These are phyloP conservation scores for Rhizopogon hawkerae DNA, from an alignment of 1,284 basidiomycete genomes.

Conservation along the genomic window DNA sequence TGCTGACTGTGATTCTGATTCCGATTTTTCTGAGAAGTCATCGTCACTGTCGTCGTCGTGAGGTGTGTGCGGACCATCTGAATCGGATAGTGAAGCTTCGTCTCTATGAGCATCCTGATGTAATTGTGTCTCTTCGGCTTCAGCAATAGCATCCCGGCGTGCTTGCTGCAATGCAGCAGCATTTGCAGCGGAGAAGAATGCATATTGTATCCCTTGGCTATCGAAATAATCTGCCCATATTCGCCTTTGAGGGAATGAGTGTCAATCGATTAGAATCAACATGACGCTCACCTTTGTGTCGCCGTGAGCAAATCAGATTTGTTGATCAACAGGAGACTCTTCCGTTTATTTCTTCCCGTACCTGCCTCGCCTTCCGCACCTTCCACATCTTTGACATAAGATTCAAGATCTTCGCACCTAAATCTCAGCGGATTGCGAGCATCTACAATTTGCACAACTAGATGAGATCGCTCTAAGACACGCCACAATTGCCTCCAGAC, in stretches of 20 bases:
- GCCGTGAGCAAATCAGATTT: constrained; percentile 91
- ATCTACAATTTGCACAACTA: constrained; percentile 93
- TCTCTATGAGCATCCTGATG: constrained; percentile 25
- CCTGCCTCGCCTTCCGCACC: constrained; percentile 69
- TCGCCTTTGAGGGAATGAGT: constrained; percentile 30
- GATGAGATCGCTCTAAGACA: constrained; percentile 87
- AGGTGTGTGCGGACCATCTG: constrained; percentile 21
- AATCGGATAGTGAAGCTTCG: constrained; percentile 14
- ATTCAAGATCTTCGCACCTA: constrained; percentile 86
- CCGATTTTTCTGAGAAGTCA: constrained; percentile 24
- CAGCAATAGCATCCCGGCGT: constrained; percentile 42
- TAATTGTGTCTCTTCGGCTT: constrained; percentile 15
- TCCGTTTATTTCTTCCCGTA: constrained; percentile 62
- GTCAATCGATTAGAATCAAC: neutral
- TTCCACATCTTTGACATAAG: constrained; percentile 77
- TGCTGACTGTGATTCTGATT: constrained; percentile 19
- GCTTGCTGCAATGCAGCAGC: constrained; percentile 80
- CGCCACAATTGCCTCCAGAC: constrained; percentile 97
- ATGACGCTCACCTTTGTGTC: constrained; percentile 63
- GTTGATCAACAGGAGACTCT: constrained; percentile 85
- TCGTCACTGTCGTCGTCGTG: constrained; percentile 16
- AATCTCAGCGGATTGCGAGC: constrained; percentile 89
- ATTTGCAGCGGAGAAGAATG: constrained; percentile 94
- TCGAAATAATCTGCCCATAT: constrained; percentile 96
- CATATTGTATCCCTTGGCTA: constrained; percentile 69